Conservation (phyloP, 1,284 basidiomycete genomes). For the Malassezia sympodialis region DNA sequence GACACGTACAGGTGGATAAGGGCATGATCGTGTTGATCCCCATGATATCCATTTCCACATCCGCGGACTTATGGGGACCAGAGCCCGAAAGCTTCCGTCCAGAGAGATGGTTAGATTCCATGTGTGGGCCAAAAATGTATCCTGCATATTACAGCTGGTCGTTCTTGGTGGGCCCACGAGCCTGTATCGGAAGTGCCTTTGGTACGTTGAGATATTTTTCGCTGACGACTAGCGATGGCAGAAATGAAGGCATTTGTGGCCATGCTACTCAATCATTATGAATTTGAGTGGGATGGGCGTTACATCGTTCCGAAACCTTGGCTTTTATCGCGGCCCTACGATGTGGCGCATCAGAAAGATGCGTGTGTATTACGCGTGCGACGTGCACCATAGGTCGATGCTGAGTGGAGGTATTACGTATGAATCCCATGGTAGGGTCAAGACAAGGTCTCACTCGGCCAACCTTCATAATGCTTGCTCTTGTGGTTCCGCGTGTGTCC, state of each 20-base stretch:
- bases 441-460: neutral
- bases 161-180: slow-evolving; percentile 36
- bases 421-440: neutral
- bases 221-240: slow-evolving; percentile 11
- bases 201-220: slow-evolving; percentile 2
- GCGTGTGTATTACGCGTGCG: slow-evolving; percentile 8
- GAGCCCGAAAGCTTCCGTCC: slow-evolving; percentile 31
- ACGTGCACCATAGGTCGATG: neutral
- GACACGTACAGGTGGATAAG: slow-evolving; percentile 22
- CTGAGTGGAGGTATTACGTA: neutral
- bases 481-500: neutral
- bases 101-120: slow-evolving; percentile 30
- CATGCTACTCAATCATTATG: slow-evolving; percentile 24
- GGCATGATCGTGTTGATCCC: slow-evolving; percentile 25
- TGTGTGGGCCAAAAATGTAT: slow-evolving; percentile 19
- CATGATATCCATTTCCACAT: slow-evolving; percentile 23
- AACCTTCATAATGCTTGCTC: neutral
- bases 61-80: slow-evolving; percentile 26
- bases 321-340: slow-evolving; percentile 13
- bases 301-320: slow-evolving; percentile 11
- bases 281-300: slow-evolving; percentile 21
- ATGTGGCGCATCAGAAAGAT: neutral
- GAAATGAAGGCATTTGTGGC: slow-evolving; percentile 40
- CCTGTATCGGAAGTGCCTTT: slow-evolving; percentile 39
- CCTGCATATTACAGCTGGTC: slow-evolving; percentile 25